These are phyloP conservation scores for Suillus luteus DNA, from an alignment of 768 basidiomycete genomes.

Conservation along the genomic window DNA sequence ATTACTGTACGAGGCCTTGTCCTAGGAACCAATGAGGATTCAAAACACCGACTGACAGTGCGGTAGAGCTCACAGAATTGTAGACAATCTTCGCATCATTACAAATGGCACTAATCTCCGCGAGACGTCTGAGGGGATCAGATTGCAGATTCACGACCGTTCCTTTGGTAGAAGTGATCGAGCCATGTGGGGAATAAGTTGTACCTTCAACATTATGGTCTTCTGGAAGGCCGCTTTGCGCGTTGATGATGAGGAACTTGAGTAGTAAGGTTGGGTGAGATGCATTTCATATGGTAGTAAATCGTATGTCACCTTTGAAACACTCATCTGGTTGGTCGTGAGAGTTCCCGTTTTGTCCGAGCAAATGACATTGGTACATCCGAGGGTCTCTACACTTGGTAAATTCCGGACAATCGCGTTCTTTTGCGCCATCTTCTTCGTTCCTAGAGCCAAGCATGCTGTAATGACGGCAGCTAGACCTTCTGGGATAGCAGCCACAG, in stretches of 20 bases:
- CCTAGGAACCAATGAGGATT: slow-evolving; percentile 45
- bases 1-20: slow-evolving; percentile 75
- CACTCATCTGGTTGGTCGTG: slow-evolving; percentile 98
- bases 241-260: slow-evolving; percentile 78
- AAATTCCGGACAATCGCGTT: slow-evolving; percentile 97
- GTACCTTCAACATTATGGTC: slow-evolving; percentile 89
- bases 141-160: slow-evolving; percentile 62
- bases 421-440: slow-evolving; percentile 99
- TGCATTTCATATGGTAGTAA: background rate
- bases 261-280: slow-evolving; percentile 14
- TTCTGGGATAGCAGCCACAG: slow-evolving; percentile 99
- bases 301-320: slow-evolving; percentile 61
- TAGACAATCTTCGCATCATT: slow-evolving; percentile 94
- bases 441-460: slow-evolving; percentile 93
- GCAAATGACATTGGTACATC: slow-evolving; percentile 98
- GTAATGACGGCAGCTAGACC: slow-evolving; percentile 99
- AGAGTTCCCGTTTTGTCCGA: slow-evolving; percentile 98
- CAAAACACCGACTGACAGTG: background rate
- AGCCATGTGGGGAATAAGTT: slow-evolving; percentile 86
- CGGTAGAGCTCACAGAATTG: slow-evolving; percentile 53
- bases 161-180: slow-evolving; percentile 66
- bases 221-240: slow-evolving; percentile 46
- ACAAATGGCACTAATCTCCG: slow-evolving; percentile 91
- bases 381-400: slow-evolving; percentile 95
- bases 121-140: slow-evolving; percentile 78